A percentile compares a stretch with the other conserved stretches of the same genome.
These are phyloP conservation scores for Wickerhamiella sorbophila DNA, from an alignment of 805 yeast species.

Conservation along the genomic window DNA sequence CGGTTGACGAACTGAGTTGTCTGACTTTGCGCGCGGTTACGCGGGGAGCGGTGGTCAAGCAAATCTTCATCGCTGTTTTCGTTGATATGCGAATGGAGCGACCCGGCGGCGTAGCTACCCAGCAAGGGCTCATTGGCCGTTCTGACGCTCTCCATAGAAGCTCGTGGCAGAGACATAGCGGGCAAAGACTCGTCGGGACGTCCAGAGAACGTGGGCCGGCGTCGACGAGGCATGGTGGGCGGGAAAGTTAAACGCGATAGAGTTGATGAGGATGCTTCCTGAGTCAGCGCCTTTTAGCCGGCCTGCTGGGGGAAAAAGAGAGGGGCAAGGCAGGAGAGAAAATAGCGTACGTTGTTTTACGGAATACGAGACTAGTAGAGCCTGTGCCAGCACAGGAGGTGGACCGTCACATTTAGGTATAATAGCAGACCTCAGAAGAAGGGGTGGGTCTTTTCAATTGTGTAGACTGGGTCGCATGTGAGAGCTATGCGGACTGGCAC, in stretches of 20 bases:
- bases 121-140: not conserved
- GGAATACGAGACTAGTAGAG: too few relatives aligned
- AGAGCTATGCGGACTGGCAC: not conserved
- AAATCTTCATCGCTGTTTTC: not conserved
- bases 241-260: too few relatives aligned
- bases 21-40: not conserved
- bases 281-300: too few relatives aligned
- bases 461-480: not conserved
- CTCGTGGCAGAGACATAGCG: not conserved
- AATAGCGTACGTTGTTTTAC: too few relatives aligned
- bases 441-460: too few relatives aligned
- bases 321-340: too few relatives aligned
- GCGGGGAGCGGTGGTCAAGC: constrained; percentile 1
- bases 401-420: too few relatives aligned
- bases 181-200: not conserved
- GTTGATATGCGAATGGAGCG: not conserved
- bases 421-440: too few relatives aligned
- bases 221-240: not conserved
- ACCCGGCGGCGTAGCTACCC: not conserved
- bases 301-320: too few relatives aligned
- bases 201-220: not conserved
- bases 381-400: too few relatives aligned
- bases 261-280: too few relatives aligned
- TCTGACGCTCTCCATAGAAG: not conserved
- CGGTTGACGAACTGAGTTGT: constrained; percentile 15